Evolutionary conservation across 2,329 filamentous ascomycete species (phyloP), one percentile per base, ranked within the genome.

Genomic region (Stemphylium beticola): DNA sequence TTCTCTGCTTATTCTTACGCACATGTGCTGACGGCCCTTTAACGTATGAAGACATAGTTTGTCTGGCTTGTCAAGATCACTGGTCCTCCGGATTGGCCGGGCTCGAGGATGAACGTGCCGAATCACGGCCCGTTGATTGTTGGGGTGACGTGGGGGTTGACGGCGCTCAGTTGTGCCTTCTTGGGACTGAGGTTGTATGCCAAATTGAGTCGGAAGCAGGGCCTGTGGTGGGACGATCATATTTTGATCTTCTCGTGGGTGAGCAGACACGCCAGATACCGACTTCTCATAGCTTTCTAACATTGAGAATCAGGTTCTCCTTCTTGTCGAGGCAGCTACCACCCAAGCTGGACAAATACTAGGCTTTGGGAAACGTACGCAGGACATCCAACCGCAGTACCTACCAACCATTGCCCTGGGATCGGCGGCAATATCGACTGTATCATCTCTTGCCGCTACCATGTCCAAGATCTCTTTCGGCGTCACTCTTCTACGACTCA

Each of bases 141-240:
- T 20, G 65, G 62, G 1, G 55, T 69, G 2, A 64, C 65, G n/a
- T 71, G 68, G 68, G 61, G 53, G 52, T 44, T 71, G 17, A 62
- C 60, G 1, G 38, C 64, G 4, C 44, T 69, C 4, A 63, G 57
- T 24, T 67, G 63, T 17, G 55, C 39, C 0, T 69, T 71, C 37
- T 26, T 71, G 20, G 62, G 42, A 1, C 34, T 70, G 24, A 59
- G 68, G 6, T 20, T 71, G n/a, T 71, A 71, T 22, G 68, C 66
- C 14, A 71, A 70, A 36, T 14, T 61, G 7, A 67, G 60, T 56
- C 55, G 66, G 33, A 59, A 58, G 26, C 67, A 68, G 41, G 55
- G 56, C 2, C 52, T 71, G 8, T 70, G 67, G 68, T 70, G 67
- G 67, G 67, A 71, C 43, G 68, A 71, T 40, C 49, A 67, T 22